Percentiles rank a stretch among this genome's conserved stretches.
Evolutionary conservation across 768 basidiomycete species (phyloP).

Genomic region (Leccinum variicolor): DNA sequence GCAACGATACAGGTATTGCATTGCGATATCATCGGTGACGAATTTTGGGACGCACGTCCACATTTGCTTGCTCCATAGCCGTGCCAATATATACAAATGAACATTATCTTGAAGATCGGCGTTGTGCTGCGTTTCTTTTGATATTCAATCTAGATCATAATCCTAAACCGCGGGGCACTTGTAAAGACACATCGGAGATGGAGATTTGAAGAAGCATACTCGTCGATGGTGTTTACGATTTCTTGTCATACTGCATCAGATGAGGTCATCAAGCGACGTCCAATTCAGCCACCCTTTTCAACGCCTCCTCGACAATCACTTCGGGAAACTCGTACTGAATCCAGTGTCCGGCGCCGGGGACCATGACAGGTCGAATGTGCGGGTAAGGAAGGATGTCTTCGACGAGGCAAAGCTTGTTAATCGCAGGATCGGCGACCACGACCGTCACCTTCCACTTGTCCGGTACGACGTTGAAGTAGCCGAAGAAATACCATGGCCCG

Average conservation of each 20-base stretch:
- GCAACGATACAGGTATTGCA: conserved; percentile 61
- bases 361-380: conserved; percentile 4
- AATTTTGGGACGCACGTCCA: conserved; percentile 71
- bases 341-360: conserved; percentile 22
- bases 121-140: neutral
- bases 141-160: neutral
- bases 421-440: conserved; percentile 19
- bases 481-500: conserved; percentile 18
- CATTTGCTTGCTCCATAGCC: conserved; percentile 39
- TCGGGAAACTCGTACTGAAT: conserved; percentile 27
- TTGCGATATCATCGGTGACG: conserved; percentile 79
- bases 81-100: neutral
- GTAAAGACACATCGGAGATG: neutral
- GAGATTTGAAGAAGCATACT: neutral
- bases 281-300: conserved; percentile 13
- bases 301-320: conserved; percentile 14
- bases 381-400: conserved; percentile 15
- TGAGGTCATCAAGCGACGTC: neutral
- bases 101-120: neutral
- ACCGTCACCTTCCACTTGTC: conserved; percentile 13
- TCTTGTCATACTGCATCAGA: too few relatives aligned
- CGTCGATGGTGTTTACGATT: too few relatives aligned
- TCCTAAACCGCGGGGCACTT: neutral
- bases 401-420: neutral
- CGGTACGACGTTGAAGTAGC: neutral